Evolutionary conservation across 1,139 yeast species (phyloP), one percentile per base, ranked within the genome.

Genomic region (Scheffersomyces parashehatae): DNA sequence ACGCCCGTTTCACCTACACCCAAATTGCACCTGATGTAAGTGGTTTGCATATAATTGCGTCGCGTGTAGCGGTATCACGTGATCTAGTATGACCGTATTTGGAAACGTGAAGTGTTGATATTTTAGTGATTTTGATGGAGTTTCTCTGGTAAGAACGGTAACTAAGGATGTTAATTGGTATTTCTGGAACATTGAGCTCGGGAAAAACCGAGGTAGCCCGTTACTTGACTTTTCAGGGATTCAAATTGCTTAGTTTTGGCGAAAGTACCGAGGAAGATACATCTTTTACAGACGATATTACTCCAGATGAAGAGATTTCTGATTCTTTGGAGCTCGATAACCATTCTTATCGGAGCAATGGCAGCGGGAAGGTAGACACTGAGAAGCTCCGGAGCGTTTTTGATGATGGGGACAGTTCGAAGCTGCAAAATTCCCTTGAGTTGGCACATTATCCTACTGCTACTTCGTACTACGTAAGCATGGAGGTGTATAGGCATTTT

Each of bases 161-260:
- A 20, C 8, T 6, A 20, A 20, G 26, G 8, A 88, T 88, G 96
- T 71, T 88, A 37, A 79, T 88, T 39, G 95, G 95, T 2, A 73
- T 88, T 8, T 81, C 91, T 0, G 96, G 95, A 0, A 78, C 90
- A 0, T 61, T 78, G 0, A 76, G 85, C 39, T 75, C 95, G 5
- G 96, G 95, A 1, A 82, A 83, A 51, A 73, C 82, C 3, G 86
- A 82, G 48, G 82, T 85, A 1, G 82, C 83, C 0, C 61, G 79
- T 36, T 85, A 79, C 58, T 68, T 88, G 49, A 67, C 72, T 1
- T 68, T 68, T 40, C 82, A 80, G 47, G 89, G 88, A 9, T 86
- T 85, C 62, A 64, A 67, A 41, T 65, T 67, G 29, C 47, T 73
- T 10, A 42, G 53, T 7, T 49, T 59, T 26, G 46, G 46, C 9